Percentiles rank a stretch among this genome's conserved stretches.
Evolutionary conservation across 257 asterid genomes (phyloP).

Genomic region (Leonotis leonurus): DNA sequence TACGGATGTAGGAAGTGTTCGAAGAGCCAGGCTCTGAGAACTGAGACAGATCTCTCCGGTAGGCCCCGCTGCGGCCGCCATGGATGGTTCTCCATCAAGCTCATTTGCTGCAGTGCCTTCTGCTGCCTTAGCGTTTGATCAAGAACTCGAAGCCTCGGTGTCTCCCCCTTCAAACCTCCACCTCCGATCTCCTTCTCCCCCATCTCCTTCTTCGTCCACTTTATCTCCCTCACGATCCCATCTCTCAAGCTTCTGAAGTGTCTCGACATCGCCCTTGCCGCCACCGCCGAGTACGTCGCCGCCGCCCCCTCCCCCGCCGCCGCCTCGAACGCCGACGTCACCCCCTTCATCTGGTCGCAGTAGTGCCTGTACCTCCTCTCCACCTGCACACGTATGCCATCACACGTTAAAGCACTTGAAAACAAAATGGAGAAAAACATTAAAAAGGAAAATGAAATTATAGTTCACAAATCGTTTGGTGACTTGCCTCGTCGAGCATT

Average conservation of each 20-base stretch:
- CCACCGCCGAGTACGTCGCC: conserved; percentile 51
- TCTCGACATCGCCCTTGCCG: conserved; percentile 78
- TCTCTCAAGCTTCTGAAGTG: conserved; percentile 75
- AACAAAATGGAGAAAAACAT: too few relatives aligned
- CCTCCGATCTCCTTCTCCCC: conserved; percentile 58
- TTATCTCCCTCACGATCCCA: conserved; percentile 51
- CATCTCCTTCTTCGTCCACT: conserved; percentile 52
- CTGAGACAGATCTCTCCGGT: conserved; percentile 76
- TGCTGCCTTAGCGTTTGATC: conserved; percentile 84
- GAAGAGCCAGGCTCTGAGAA: conserved; percentile 85
- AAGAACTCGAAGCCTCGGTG: conserved; percentile 62
- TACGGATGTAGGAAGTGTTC: conserved; percentile 98
- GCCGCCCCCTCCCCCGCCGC: conserved; percentile 81
- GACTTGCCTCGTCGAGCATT: conserved; percentile 71
- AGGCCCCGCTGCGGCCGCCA: conserved; percentile 91
- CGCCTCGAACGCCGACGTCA: conserved; percentile 63
- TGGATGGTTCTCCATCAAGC: conserved; percentile 73
- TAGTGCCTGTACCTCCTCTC: conserved; percentile 86
- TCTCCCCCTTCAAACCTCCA: conserved; percentile 63
- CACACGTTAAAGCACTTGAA: too few relatives aligned
- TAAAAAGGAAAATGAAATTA: background rate
- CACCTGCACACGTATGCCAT: too few relatives aligned
- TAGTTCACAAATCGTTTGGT: too few relatives aligned
- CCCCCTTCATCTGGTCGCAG: conserved; percentile 75
- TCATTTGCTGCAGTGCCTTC: conserved; percentile 67